Conservation (phyloP, 805 yeast genomes). For the Cyberlindnera americana region DNA sequence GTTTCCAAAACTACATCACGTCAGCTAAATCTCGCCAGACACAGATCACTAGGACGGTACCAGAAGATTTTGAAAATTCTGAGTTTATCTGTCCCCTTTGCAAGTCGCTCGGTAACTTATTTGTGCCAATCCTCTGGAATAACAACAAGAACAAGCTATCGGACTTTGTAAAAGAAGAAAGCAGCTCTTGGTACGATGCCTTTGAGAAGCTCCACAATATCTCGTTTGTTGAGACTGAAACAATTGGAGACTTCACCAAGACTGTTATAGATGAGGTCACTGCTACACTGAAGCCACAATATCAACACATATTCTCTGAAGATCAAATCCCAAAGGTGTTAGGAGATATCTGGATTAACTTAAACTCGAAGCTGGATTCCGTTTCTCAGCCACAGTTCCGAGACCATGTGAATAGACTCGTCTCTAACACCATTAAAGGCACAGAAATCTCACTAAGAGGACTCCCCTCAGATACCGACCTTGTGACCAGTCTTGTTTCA, state of each 20-base stretch:
- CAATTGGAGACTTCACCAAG: conserved; percentile 7
- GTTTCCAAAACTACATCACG: conserved; percentile 62
- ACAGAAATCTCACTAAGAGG: conserved; percentile 67
- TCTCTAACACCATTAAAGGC: conserved; percentile 58
- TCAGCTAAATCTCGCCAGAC: conserved; percentile 53
- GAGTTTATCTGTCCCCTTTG: conserved; percentile 91
- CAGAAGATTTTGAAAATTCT: conserved; percentile 64
- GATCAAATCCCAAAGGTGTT: conserved; percentile 7
- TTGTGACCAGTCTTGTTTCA: conserved; percentile 55
- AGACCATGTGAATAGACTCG: conserved; percentile 29
- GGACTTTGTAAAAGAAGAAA: conserved; percentile 9
- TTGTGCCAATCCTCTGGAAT: conserved; percentile 71
- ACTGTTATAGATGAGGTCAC: conserved; percentile 12
- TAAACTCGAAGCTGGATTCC: conserved; percentile 27
- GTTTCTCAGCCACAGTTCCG: conserved; percentile 30
- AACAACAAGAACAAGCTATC: conserved; percentile 36
- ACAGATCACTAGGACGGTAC: conserved; percentile 78
- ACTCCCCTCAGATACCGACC: conserved; percentile 31
- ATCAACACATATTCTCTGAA: conserved; percentile 7
- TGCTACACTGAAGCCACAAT: conserved; percentile 8
- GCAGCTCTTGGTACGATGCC: conserved; percentile 19
- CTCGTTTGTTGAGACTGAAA: conserved; percentile 8
- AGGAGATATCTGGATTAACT: conserved; percentile 6
- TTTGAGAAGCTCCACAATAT: conserved; percentile 11
- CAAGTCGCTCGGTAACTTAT: conserved; percentile 78